Evolutionary conservation across 108 stramenopile species (phyloP), one percentile per base, ranked within the genome.

Genomic region (Cyclotella kingstonii): DNA sequence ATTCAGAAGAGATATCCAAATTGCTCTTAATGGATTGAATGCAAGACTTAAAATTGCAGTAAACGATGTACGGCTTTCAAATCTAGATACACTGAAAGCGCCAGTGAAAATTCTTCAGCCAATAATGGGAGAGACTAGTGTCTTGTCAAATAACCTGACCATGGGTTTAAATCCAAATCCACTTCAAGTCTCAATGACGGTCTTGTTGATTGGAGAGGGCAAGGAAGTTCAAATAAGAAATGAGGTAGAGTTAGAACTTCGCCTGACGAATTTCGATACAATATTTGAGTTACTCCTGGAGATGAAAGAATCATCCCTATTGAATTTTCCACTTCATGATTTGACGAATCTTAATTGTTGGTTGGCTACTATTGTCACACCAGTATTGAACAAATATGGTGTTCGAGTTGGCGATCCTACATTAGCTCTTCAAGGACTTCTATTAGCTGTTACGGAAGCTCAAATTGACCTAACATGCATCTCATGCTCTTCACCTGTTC

Each of bases 311-410:
- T 10, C 43, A 1, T 40, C 70, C 11, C 83, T 91, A 14, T 31
- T 82, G 12, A 34, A 60, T 14, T 87, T 91, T 30, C 90, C 87
- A 0, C 50, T 92, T 10, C 55, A 70, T 23, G 81, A 81, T 57
- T 25, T 82, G 1, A 45, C 79, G 39, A 79, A 92, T 59, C 10
- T 82, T 5, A 58, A 92, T 48, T 92, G 90, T 57, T 92, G 87
- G 87, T 60, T 89, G 14, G 77, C 90, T 42, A 89, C 82, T 8
- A 67, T 89, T 10, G 80, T 81, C 5, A 69, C 80, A 3, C 86
- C 86, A 8, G 28, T 52, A 1, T 74, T 88, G 7, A 73, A 87
- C 41, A 25, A 53, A 19, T 57, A 60, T 27, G 90, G 90, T 11
- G 53, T 85, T 23, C 58, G 80, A 29, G 15, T 54, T 8, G 71